Evolutionary conservation across 2,329 filamentous ascomycete species (phyloP).

Genomic region (Diplocarpon mali): DNA sequence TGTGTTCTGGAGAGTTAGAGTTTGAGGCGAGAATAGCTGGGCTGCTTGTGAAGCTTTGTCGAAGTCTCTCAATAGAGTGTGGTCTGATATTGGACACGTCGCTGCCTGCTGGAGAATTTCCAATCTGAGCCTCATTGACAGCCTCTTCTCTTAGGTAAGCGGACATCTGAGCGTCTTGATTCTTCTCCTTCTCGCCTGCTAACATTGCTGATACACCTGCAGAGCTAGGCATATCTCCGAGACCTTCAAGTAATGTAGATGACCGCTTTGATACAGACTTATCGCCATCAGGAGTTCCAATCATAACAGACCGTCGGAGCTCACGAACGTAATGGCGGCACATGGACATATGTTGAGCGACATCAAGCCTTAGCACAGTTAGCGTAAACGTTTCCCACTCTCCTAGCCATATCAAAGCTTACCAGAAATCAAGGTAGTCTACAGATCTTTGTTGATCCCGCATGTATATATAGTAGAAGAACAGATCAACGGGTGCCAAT

Average conservation of each 20-base stretch:
- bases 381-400: slow-evolving; percentile 1
- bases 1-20: slow-evolving; percentile 73
- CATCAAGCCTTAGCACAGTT: slow-evolving; percentile 68
- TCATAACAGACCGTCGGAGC: slow-evolving; percentile 80
- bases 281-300: slow-evolving; percentile 85
- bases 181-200: slow-evolving; percentile 58
- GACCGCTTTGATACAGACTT: slow-evolving; percentile 69
- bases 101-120: slow-evolving; percentile 42
- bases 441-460: slow-evolving; percentile 95
- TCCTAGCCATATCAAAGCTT: slow-evolving; percentile 27
- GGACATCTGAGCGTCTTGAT: slow-evolving; percentile 82
- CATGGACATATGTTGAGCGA: slow-evolving; percentile 96
- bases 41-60: slow-evolving; percentile 48
- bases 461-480: slow-evolving; percentile 99
- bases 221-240: slow-evolving; percentile 54
- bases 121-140: slow-evolving; percentile 39
- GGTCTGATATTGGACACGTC: slow-evolving; percentile 29
- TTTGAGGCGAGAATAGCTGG: slow-evolving; percentile 55
- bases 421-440: slow-evolving; percentile 98
- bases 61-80: slow-evolving; percentile 35
- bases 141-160: slow-evolving; percentile 68
- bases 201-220: slow-evolving; percentile 52
- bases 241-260: slow-evolving; percentile 63
- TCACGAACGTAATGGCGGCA: slow-evolving; percentile 96
- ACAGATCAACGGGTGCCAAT: slow-evolving; percentile 90